Percentiles rank a stretch among this genome's conserved stretches.
phyloP scores from a whole-genome alignment of 2,329 filamentous ascomycete species.

The Keithomyces neogunnii region DNA sequence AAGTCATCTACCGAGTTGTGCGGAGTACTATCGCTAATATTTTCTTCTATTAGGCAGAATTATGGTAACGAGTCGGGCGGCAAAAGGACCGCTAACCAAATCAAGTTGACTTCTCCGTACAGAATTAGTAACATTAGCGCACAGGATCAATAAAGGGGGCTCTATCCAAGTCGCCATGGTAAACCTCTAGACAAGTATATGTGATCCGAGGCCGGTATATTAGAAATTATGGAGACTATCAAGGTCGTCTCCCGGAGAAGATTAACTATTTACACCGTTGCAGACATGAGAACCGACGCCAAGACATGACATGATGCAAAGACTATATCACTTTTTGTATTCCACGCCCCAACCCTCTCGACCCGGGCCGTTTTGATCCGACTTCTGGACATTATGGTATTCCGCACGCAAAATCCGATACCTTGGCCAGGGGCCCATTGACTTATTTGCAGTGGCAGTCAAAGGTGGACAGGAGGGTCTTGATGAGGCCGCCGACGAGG shows the following conservation, averaged over 20 bases:
- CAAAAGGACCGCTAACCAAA: too few species aligned
- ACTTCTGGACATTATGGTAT: not conserved
- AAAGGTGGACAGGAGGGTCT: constrained; percentile 20
- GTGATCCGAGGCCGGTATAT: constrained; percentile 1
- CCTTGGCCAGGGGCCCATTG: not conserved
- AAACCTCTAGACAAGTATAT: not conserved
- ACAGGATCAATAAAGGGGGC: too few species aligned
- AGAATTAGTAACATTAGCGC: too few species aligned
- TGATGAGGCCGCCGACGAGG: constrained; percentile 22
- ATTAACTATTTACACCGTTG: constrained; percentile 8
- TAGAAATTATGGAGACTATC: not conserved
- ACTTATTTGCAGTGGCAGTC: constrained; percentile 23
- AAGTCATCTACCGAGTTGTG: too few species aligned
- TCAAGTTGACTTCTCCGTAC: too few species aligned
- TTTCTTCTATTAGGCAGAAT: too few species aligned
- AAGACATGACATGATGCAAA: constrained; percentile 2
- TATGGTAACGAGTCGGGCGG: too few species aligned
- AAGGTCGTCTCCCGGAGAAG: not conserved
- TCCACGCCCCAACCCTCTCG: not conserved
- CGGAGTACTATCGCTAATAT: too few species aligned
- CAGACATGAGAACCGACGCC: constrained; percentile 6
- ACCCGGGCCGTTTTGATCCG: too few species aligned
- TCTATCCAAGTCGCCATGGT: too few species aligned
- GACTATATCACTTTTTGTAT: constrained; percentile 1
- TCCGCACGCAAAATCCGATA: not conserved